Conservation (phyloP, 140 eudicot species). For the Erigeron philadelphicus region DNA sequence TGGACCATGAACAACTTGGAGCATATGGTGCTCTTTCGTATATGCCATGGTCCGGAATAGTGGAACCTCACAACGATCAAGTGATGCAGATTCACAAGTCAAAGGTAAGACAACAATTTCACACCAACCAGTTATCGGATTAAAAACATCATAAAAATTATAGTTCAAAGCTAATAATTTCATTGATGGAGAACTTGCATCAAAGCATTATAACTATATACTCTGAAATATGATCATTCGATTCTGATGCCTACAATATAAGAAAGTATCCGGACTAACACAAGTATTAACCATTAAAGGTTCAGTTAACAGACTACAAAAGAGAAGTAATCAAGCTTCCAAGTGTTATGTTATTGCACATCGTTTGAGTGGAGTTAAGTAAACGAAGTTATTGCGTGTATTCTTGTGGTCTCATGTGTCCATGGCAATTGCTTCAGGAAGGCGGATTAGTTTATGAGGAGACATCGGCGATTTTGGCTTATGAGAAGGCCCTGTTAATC, state of each 20-base stretch:
- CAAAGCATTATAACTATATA: slow-evolving; percentile 17
- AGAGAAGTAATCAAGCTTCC: slow-evolving; percentile 2
- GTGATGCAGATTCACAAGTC: neutral
- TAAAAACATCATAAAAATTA: neutral
- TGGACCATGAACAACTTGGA: slow-evolving; percentile 10
- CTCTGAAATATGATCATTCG: slow-evolving; percentile 16
- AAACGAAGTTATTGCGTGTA: slow-evolving; percentile 14
- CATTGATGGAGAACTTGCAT: slow-evolving; percentile 11
- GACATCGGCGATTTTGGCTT: slow-evolving; percentile 45
- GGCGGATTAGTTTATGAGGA: slow-evolving; percentile 38
- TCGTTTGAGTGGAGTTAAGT: slow-evolving; percentile 18
- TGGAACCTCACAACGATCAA: neutral
- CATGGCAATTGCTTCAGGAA: slow-evolving; percentile 58
- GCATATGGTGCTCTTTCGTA: slow-evolving; percentile 4
- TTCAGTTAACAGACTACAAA: slow-evolving; percentile 21
- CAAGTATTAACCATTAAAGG: slow-evolving; percentile 22
- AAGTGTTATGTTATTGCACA: slow-evolving; percentile 22
- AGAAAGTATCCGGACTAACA: slow-evolving; percentile 26
- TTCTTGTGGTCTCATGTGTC: slow-evolving; percentile 38
- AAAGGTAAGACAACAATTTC: neutral
- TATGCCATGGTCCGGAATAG: slow-evolving; percentile 11
- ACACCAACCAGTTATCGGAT: neutral
- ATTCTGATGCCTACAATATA: slow-evolving; percentile 23
- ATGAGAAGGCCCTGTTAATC: slow-evolving; percentile 42
- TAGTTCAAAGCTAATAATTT: neutral